phyloP scores from a whole-genome alignment of 78 protist genomes.

The Bigelowiella natans region DNA sequence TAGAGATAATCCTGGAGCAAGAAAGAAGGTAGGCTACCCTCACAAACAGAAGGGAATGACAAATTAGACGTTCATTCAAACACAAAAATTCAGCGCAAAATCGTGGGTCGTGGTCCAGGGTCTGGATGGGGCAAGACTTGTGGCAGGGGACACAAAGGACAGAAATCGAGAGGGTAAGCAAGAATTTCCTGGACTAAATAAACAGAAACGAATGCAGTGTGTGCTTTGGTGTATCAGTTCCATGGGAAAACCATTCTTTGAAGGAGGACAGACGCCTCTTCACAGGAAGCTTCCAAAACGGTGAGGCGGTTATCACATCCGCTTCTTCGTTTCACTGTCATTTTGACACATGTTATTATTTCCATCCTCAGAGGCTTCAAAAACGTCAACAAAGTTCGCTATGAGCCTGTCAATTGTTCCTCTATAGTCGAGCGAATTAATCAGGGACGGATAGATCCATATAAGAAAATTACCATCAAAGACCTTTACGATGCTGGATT shows the following conservation, averaged over 20 bases:
- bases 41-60: not conserved
- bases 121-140: slow-evolving; percentile 58
- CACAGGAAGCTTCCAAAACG: slow-evolving; percentile 45
- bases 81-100: not conserved
- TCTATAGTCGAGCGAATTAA: too few species aligned
- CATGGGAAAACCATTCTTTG: slow-evolving; percentile 28
- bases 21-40: not conserved
- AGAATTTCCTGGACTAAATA: slow-evolving; percentile 45
- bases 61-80: not conserved
- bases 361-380: too few species aligned
- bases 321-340: too few species aligned
- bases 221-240: not conserved
- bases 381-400: too few species aligned
- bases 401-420: too few species aligned
- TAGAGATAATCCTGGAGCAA: not conserved
- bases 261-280: slow-evolving; percentile 72
- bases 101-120: slow-evolving; percentile 62
- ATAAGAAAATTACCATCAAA: not conserved
- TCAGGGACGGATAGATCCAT: not conserved
- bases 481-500: not conserved
- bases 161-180: slow-evolving; percentile 34
- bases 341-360: too few species aligned
- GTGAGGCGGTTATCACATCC: too few species aligned
- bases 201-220: slow-evolving; percentile 18
- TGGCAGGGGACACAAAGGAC: slow-evolving; percentile 65